These are phyloP conservation scores for Aschersonia sp. DNA, from an alignment of 2,329 filamentous ascomycete species.

Conservation along the genomic window DNA sequence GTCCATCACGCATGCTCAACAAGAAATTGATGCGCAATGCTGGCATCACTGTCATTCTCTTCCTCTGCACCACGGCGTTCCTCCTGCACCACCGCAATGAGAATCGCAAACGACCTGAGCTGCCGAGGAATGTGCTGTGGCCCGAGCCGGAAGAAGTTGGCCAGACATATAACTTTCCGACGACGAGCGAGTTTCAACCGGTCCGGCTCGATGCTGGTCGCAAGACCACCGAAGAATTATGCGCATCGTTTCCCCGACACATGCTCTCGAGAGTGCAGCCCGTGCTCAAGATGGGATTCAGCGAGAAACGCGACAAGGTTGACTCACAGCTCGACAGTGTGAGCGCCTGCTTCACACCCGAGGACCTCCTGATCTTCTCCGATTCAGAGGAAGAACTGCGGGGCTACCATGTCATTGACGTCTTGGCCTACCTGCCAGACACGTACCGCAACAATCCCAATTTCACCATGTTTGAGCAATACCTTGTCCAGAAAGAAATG, in stretches of 20 bases:
- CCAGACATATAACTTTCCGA: slow-evolving; percentile 13
- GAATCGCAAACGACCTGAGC: background rate
- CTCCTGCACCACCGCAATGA: no score
- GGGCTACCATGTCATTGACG: slow-evolving; percentile 26
- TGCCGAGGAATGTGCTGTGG: background rate
- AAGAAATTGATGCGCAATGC: no score
- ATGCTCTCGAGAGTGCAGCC: slow-evolving; percentile 16
- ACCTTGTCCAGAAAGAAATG: slow-evolving; percentile 24
- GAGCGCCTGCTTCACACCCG: slow-evolving; percentile 30
- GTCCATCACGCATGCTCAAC: no score
- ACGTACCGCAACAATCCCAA: slow-evolving; percentile 16
- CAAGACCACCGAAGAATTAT: slow-evolving; percentile 14
- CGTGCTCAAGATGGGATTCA: slow-evolving; percentile 18
- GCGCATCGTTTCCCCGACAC: slow-evolving; percentile 16
- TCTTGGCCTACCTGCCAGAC: slow-evolving; percentile 15
- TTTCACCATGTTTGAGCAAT: slow-evolving; percentile 23
- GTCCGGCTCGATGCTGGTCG: slow-evolving; percentile 10
- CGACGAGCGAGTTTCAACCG: slow-evolving; percentile 15
- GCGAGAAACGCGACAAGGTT: slow-evolving; percentile 8
- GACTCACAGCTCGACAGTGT: slow-evolving; percentile 34
- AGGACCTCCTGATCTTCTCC: slow-evolving; percentile 31
- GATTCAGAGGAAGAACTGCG: slow-evolving; percentile 31
- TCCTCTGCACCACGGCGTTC: no score
- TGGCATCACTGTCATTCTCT: no score
- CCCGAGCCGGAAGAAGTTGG: background rate